These are phyloP conservation scores for Aspergillus brunneoviolaceus DNA, from an alignment of 2,329 filamentous ascomycete species.

Conservation along the genomic window DNA sequence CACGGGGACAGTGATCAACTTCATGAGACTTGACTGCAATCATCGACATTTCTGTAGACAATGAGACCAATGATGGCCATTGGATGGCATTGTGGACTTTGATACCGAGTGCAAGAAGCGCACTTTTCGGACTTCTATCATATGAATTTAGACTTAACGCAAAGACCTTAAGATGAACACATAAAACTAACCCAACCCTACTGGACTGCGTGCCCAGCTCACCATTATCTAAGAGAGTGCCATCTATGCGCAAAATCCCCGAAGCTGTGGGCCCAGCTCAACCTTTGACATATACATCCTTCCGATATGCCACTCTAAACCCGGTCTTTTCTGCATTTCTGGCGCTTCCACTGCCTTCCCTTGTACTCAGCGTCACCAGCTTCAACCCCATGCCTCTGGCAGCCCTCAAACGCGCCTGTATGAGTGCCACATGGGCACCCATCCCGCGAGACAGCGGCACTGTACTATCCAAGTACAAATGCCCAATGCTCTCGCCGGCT, in stretches of 20 bases:
- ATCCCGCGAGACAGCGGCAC: not conserved
- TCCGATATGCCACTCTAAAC: not conserved
- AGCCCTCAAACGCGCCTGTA: not conserved
- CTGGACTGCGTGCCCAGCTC: too few relatives aligned
- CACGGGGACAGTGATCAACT: not conserved
- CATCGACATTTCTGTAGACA: not conserved
- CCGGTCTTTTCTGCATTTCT: not conserved
- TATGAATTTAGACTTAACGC: not conserved
- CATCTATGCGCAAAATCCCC: not conserved
- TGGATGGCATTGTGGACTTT: not conserved
- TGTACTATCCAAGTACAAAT: constrained; percentile 2
- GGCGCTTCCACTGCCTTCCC: not conserved
- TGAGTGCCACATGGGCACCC: not conserved
- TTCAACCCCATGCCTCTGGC: not conserved
- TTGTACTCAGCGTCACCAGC: not conserved
- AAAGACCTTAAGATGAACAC: not conserved
- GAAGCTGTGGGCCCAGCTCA: not conserved
- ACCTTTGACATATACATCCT: not conserved
- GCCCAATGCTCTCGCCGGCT: not conserved
- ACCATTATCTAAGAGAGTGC: too few relatives aligned
- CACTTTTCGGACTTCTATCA: not conserved
- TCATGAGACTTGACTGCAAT: not conserved
- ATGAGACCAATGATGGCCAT: not conserved
- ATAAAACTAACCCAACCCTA: too few relatives aligned
- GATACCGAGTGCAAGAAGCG: not conserved